A percentile compares a stretch with the other conserved stretches of the same genome.
phyloP scores from a whole-genome alignment of 495 filamentous ascomycete genomes.

The Podospora anserina region DNA sequence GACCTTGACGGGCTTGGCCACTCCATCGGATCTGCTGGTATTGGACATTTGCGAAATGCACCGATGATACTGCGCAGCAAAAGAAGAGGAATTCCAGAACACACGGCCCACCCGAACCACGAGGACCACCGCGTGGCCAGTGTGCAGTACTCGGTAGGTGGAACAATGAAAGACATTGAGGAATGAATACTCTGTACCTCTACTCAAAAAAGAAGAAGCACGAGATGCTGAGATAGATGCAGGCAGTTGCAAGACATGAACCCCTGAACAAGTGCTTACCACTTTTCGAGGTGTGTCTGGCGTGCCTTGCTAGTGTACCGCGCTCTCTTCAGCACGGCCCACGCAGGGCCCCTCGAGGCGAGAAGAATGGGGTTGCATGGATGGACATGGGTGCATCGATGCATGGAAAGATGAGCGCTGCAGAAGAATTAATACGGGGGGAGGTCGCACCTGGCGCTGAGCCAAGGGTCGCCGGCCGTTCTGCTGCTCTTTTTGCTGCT shows the following conservation, averaged over 20 bases:
- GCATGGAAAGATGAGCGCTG: constrained; percentile 1
- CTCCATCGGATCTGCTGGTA: not conserved
- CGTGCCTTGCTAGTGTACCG: too few species aligned
- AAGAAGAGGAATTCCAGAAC: not conserved
- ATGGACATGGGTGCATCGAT: not conserved
- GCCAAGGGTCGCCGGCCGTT: constrained; percentile 10
- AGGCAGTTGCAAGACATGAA: constrained; percentile 1
- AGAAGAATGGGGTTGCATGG: constrained; percentile 1
- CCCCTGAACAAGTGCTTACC: constrained; percentile 3
- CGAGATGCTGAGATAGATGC: not conserved
- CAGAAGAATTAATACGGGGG: constrained; percentile 12
- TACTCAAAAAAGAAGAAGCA: not conserved
- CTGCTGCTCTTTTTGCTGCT: constrained; percentile 1
- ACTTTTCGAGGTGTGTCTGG: too few species aligned
- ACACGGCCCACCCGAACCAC: not conserved
- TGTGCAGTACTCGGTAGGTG: not conserved
- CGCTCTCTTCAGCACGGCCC: not conserved
- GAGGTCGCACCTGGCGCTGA: constrained; percentile 12
- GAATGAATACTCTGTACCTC: not conserved
- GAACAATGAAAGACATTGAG: not conserved
- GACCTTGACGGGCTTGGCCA: not conserved
- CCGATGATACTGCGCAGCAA: not conserved
- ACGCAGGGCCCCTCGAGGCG: constrained; percentile 1
- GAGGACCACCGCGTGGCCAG: not conserved
- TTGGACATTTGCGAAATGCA: not conserved